Base-by-base conservation (phyloP, 1,284 basidiomycete species). In the Apiotrichum sp. region DNA sequence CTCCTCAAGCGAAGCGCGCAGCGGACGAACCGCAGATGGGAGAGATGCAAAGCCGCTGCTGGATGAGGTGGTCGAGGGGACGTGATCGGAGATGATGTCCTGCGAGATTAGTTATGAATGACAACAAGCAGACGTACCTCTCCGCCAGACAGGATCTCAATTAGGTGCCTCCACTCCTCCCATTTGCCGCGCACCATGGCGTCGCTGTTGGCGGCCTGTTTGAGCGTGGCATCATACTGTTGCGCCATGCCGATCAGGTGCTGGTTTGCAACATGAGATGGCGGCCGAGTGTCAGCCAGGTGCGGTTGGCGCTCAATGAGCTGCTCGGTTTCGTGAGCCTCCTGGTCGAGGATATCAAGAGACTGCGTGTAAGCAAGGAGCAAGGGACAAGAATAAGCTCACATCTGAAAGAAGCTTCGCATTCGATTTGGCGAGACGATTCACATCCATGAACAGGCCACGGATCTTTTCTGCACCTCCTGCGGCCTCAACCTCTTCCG, bases 271-370 rank as follows among this genome's bases (percentile, higher is more conserved):
- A 87, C 81, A 65, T 87, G 81, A 0, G 92, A 96, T 2, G 85
- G 82, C 0, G 76, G 76, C 13, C 89, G 80, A 0, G 57, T 79
- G 77, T 68, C 61, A 35, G 56, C 65, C 49, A 48, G 70, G 59
- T 71, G 69, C 34, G 72, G 76, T 50, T 81, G 78, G 61, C 80
- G 78, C 54, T 76, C 62, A 0, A 78, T 64, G n/a, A 78, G 67
- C 22, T 69, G 65, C 47, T 91, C 89, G 66, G 97, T 91, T 70
- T 93, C 89, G 4, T 86, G 86, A 16, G 88, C 88, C 75, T 98
- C 93, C 53, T 84, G 84, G 65, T 95, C 91, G 9, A 98, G 78
- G 11, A 93, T 83, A 65, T 92, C 89, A 78, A 92, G 82, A 0
- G 89, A 85, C 89, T 96, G 70, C 0, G 14, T 38, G 52, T 54